phyloP scores from a whole-genome alignment of 2,329 filamentous ascomycete genomes.

The Aspergillus quadricinctus region DNA sequence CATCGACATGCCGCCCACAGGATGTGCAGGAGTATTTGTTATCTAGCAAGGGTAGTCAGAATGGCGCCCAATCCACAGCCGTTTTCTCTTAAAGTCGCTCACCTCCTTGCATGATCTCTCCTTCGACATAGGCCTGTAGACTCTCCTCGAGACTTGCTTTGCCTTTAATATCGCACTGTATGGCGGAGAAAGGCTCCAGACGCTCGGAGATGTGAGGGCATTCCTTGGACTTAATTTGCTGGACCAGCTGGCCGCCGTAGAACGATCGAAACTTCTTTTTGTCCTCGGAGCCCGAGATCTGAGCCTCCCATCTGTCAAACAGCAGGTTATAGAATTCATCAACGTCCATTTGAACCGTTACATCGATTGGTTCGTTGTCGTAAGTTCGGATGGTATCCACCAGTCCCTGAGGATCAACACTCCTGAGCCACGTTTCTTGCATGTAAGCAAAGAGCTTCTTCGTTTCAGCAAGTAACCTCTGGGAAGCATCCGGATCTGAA shows the following conservation, averaged over 20 bases:
- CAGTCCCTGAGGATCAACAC: slow-evolving; percentile 67
- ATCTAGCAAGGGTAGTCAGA: slow-evolving; percentile 48
- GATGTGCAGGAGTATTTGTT: slow-evolving; percentile 97
- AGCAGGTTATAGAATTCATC: slow-evolving; percentile 96
- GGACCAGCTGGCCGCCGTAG: slow-evolving; percentile 86
- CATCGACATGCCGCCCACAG: slow-evolving; percentile 84
- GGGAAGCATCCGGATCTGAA: slow-evolving; percentile 51
- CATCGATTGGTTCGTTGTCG: slow-evolving; percentile 77
- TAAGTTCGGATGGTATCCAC: slow-evolving; percentile 76
- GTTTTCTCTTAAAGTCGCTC: slow-evolving; percentile 21
- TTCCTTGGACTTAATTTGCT: slow-evolving; percentile 93
- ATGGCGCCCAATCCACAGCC: background rate
- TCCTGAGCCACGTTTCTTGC: slow-evolving; percentile 74
- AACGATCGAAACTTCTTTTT: slow-evolving; percentile 75
- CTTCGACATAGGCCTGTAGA: slow-evolving; percentile 89
- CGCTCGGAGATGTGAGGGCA: slow-evolving; percentile 90
- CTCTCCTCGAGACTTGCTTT: slow-evolving; percentile 81
- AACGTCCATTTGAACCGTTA: slow-evolving; percentile 92
- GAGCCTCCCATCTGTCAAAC: slow-evolving; percentile 84
- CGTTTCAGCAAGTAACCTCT: slow-evolving; percentile 70
- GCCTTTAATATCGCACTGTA: slow-evolving; percentile 94
- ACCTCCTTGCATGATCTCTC: slow-evolving; percentile 92
- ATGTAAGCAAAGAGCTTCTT: slow-evolving; percentile 79
- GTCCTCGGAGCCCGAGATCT: slow-evolving; percentile 63
- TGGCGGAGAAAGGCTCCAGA: slow-evolving; percentile 85